A percentile compares a stretch with the other conserved stretches of the same genome.
These are phyloP conservation scores for Fusarium sp. DNA, from an alignment of 2,329 filamentous ascomycete species.

Conservation along the genomic window DNA sequence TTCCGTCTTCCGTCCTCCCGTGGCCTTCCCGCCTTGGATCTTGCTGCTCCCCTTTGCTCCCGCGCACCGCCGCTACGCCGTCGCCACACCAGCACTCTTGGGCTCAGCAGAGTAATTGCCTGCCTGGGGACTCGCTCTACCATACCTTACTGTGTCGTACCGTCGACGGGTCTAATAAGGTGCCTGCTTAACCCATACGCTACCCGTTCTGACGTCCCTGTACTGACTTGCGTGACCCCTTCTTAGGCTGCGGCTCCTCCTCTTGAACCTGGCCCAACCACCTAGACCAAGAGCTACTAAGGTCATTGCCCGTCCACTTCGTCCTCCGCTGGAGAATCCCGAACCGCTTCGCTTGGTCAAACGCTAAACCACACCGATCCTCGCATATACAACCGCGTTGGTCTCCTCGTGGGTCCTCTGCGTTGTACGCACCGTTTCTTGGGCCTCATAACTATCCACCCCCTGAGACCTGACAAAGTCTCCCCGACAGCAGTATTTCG, in stretches of 20 bases:
- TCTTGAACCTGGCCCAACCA: neutral
- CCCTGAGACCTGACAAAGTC: slow-evolving; percentile 30
- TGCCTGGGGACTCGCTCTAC: slow-evolving; percentile 2
- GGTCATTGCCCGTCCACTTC: slow-evolving; percentile 14
- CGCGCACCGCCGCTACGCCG: slow-evolving; percentile 39
- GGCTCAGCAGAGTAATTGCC: slow-evolving; percentile 19
- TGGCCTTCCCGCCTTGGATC: slow-evolving; percentile 40
- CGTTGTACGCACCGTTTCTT: slow-evolving; percentile 18
- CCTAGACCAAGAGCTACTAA: slow-evolving; percentile 27
- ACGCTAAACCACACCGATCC: slow-evolving; percentile 36
- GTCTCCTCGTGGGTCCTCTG: slow-evolving; percentile 31
- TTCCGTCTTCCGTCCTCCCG: slow-evolving; percentile 42
- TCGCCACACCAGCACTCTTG: slow-evolving; percentile 37
- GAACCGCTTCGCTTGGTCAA: slow-evolving; percentile 32
- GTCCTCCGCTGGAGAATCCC: slow-evolving; percentile 31
- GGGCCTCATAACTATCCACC: slow-evolving; percentile 23
- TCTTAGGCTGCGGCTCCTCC: slow-evolving; percentile 33
- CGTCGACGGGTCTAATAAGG: neutral
- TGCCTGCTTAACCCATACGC: neutral
- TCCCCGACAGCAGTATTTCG: neutral
- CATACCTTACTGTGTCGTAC: slow-evolving; percentile 12
- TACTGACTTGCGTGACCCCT: slow-evolving; percentile 33
- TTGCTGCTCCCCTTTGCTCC: slow-evolving; percentile 41
- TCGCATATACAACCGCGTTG: slow-evolving; percentile 32
- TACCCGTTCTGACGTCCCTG: slow-evolving; percentile 18